A percentile compares a stretch with the other conserved stretches of the same genome.
Conservation (phyloP, 176 grass and related monocot species). For the Phyllostachys edulis region DNA sequence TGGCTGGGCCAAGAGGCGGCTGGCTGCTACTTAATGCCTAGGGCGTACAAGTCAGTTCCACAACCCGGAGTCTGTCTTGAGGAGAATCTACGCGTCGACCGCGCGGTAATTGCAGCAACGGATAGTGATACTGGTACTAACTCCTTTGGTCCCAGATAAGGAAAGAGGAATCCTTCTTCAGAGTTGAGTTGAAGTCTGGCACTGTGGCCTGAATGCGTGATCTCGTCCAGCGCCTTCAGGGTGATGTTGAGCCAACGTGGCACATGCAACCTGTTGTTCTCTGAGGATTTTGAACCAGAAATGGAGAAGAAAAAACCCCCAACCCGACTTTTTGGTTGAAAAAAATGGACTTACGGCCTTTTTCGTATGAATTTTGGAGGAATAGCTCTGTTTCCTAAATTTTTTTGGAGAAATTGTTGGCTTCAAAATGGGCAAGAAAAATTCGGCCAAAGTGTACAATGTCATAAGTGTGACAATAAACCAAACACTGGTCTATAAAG, state of each 20-base stretch:
- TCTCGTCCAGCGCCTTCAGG: neutral
- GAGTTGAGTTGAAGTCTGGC: neutral
- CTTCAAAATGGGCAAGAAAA: neutral
- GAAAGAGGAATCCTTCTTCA: neutral
- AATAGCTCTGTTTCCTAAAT: neutral
- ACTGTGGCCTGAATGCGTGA: neutral
- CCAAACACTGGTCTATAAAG: neutral
- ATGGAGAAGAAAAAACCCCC: neutral
- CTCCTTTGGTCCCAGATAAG: neutral
- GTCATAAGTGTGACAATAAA: too few relatives aligned
- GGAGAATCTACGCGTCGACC: neutral
- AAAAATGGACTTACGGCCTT: neutral
- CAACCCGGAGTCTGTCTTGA: neutral
- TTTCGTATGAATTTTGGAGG: neutral
- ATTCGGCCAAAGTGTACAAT: neutral
- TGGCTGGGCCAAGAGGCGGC: neutral
- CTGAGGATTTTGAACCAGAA: neutral
- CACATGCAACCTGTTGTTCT: neutral
- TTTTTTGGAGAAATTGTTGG: neutral
- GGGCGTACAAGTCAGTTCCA: conserved; percentile 6
- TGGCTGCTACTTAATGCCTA: neutral
- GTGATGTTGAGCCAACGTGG: neutral
- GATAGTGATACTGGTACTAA: conserved; percentile 12
- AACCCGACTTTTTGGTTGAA: neutral
- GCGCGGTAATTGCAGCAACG: conserved; percentile 34